A percentile compares a stretch with the other conserved stretches of the same genome.
These are phyloP conservation scores for Carallia brachiata DNA, from an alignment of 345 rosid genomes.

Conservation along the genomic window DNA sequence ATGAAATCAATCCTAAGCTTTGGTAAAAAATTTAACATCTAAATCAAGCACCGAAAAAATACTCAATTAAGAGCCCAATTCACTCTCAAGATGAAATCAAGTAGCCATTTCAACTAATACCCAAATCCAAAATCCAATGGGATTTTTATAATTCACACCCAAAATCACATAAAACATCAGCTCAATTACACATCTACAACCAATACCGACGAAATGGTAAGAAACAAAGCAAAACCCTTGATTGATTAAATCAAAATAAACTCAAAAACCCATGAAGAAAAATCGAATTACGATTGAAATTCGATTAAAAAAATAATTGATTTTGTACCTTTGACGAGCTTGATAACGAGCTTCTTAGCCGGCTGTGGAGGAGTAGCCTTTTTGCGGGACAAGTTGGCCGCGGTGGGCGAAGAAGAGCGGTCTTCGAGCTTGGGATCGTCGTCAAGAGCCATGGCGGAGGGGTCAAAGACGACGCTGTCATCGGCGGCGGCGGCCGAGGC, in stretches of 20 bases:
- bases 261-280: neutral
- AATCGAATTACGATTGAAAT: neutral
- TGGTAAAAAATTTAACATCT: neutral
- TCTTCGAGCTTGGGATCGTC: constrained; percentile 60
- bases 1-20: neutral
- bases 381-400: constrained; percentile 81
- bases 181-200: constrained; percentile 1
- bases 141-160: neutral
- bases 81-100: constrained; percentile 4
- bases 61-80: constrained; percentile 4
- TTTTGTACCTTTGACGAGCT: constrained; percentile 67
- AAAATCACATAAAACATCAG: neutral
- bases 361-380: constrained; percentile 86
- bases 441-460: constrained; percentile 46
- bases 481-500: constrained; percentile 14
- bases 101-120: neutral
- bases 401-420: constrained; percentile 29
- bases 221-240: constrained; percentile 1
- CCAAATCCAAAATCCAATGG: constrained; percentile 19
- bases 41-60: neutral
- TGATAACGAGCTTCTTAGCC: constrained; percentile 83
- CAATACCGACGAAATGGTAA: neutral
- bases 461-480: constrained; percentile 51
- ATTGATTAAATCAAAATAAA: constrained; percentile 10
- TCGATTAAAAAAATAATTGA: neutral